Evolutionary conservation across 164 flowering plant species (phyloP).

Genomic region (Tinospora cordifolia): DNA sequence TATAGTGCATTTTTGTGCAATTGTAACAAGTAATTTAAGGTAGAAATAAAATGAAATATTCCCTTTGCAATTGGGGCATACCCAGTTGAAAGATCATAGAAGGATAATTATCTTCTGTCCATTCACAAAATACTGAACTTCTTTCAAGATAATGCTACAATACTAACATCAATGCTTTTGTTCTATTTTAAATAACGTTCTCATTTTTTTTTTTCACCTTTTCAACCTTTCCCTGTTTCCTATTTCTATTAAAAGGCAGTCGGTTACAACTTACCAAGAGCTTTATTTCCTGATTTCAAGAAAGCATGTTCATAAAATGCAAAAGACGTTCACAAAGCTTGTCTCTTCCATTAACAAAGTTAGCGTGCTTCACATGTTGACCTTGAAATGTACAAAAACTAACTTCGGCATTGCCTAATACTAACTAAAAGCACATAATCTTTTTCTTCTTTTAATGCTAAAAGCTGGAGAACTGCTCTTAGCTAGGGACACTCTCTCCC

Average conservation of each 20-base stretch:
- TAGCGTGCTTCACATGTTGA: constrained; percentile 14
- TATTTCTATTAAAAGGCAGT: constrained; percentile 2
- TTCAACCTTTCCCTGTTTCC: neutral
- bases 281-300: constrained; percentile 5
- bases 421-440: neutral
- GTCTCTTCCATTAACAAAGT: neutral
- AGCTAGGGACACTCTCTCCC: too few species aligned
- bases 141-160: neutral
- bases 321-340: neutral
- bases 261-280: constrained; percentile 1
- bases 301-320: neutral
- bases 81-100: too few species aligned
- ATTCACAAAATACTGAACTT: too few species aligned
- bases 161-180: too few species aligned
- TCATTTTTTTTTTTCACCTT: neutral
- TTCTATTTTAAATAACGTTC: too few species aligned
- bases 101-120: too few species aligned
- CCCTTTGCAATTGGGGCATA: too few species aligned
- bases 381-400: neutral
- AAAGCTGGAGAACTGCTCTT: neutral
- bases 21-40: too few species aligned
- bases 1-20: too few species aligned
- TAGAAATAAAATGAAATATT: too few species aligned
- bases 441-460: neutral
- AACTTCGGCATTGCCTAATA: neutral